Conservation (phyloP, 2,329 filamentous ascomycete species). For the Fusarium verticillioides region DNA sequence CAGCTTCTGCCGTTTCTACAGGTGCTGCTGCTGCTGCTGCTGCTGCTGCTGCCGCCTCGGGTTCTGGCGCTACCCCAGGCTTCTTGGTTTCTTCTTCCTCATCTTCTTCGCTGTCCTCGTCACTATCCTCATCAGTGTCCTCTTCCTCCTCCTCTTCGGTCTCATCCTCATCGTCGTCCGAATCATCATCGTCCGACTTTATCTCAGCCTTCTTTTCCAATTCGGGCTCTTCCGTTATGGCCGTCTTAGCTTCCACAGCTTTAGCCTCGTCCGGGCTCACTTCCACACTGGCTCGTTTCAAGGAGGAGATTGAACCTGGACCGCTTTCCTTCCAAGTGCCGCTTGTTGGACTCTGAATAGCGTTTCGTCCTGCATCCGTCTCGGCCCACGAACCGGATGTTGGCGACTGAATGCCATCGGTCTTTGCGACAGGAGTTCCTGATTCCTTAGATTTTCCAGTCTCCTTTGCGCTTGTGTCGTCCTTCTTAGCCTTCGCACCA, state of each 20-base stretch:
- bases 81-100: conserved; percentile 32
- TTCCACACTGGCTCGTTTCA: conserved; percentile 35
- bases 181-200: conserved; percentile 40
- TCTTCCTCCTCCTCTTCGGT: conserved; percentile 33
- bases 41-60: background rate
- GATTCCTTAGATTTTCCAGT: conserved; percentile 16
- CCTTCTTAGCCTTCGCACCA: conserved; percentile 24
- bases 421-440: conserved; percentile 13
- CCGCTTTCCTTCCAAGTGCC: conserved; percentile 54
- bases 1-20: background rate
- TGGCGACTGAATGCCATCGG: conserved; percentile 57
- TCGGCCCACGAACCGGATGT: conserved; percentile 56
- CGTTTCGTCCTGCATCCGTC: conserved; percentile 43
- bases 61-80: background rate
- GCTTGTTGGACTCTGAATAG: conserved; percentile 57
- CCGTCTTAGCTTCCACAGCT: conserved; percentile 51
- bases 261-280: conserved; percentile 54
- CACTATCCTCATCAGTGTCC: conserved; percentile 36
- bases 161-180: conserved; percentile 12
- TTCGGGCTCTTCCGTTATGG: conserved; percentile 53
- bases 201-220: conserved; percentile 50
- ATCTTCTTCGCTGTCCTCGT: conserved; percentile 17
- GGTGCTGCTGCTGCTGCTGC: background rate
- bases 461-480: background rate
- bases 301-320: background rate